A percentile compares a stretch with the other conserved stretches of the same genome.
Conservation (phyloP, 805 yeast species). For the Komagataella ulmi region DNA sequence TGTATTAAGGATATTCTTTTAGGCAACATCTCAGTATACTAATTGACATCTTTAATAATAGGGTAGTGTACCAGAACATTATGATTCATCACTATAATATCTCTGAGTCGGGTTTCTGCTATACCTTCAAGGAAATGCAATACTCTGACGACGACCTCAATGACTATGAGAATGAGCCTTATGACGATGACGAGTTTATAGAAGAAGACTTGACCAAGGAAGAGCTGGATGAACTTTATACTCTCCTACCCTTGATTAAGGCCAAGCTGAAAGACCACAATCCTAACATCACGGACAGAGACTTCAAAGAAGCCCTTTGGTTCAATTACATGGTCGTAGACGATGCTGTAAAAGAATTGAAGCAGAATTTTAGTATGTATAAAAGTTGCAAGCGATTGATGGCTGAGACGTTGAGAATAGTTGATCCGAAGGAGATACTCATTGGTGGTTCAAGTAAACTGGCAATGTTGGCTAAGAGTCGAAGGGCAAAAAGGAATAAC, state of each 20-base stretch:
- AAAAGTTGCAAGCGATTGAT: not conserved
- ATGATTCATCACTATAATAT: not conserved
- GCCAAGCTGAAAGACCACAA: slow-evolving; percentile 22
- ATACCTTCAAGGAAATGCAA: not conserved
- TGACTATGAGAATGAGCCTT: slow-evolving; percentile 9
- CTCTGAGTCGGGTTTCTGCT: not conserved
- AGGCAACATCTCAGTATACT: not conserved
- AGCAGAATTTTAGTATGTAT: slow-evolving; percentile 16
- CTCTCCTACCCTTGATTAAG: slow-evolving; percentile 28
- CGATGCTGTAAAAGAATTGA: slow-evolving; percentile 34
- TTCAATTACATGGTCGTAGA: slow-evolving; percentile 42
- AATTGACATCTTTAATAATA: not conserved
- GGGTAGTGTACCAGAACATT: not conserved
- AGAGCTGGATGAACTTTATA: slow-evolving; percentile 28
- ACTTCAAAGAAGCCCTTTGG: slow-evolving; percentile 46
- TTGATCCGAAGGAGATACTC: slow-evolving; percentile 1
- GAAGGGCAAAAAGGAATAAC: slow-evolving; percentile 7
- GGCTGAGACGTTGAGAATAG: not conserved
- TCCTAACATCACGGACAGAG: slow-evolving; percentile 30
- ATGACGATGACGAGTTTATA: slow-evolving; percentile 18
- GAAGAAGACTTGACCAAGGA: slow-evolving; percentile 27
- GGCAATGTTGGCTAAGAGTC: slow-evolving; percentile 32
- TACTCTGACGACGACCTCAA: not conserved
- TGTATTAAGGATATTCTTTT: no score
- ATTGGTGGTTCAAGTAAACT: slow-evolving; percentile 20